phyloP scores from a whole-genome alignment of 2,329 filamentous ascomycete genomes.

The Decorospora gaudefroyi region DNA sequence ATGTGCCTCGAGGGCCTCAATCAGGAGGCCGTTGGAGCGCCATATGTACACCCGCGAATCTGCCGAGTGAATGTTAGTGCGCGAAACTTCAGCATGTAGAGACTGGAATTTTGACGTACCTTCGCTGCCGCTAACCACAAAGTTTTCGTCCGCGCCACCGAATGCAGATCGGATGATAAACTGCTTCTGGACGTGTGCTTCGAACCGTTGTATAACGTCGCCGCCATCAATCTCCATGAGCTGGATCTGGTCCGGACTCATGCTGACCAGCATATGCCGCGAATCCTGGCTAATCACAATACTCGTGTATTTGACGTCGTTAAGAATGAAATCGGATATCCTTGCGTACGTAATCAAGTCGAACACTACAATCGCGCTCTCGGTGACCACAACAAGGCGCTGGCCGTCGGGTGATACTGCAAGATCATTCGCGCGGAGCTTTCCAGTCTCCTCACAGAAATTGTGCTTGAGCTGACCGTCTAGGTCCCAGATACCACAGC shows the following conservation, averaged over 20 bases:
- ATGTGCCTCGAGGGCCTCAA: slow-evolving; percentile 79
- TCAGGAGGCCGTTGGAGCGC: slow-evolving; percentile 78
- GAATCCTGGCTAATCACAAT: slow-evolving; percentile 82
- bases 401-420: slow-evolving; percentile 80
- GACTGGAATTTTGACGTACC: slow-evolving; percentile 57
- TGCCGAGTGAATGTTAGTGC: slow-evolving; percentile 34
- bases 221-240: slow-evolving; percentile 77
- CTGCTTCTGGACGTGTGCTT: slow-evolving; percentile 73
- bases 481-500: slow-evolving; percentile 62
- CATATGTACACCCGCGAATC: slow-evolving; percentile 80
- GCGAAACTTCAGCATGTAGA: not conserved
- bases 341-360: slow-evolving; percentile 75
- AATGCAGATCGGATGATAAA: slow-evolving; percentile 83
- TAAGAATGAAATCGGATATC: slow-evolving; percentile 72
- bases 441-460: slow-evolving; percentile 61
- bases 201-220: slow-evolving; percentile 72
- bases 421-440: slow-evolving; percentile 79
- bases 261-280: slow-evolving; percentile 79
- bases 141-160: slow-evolving; percentile 88
- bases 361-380: slow-evolving; percentile 76
- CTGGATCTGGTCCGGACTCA: slow-evolving; percentile 74
- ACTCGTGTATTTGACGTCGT: slow-evolving; percentile 72
- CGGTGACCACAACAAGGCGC: slow-evolving; percentile 77
- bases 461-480: slow-evolving; percentile 63
- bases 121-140: slow-evolving; percentile 90